A percentile compares a stretch with the other conserved stretches of the same genome.
Evolutionary conservation across 441 rosid species (phyloP).

Genomic region (Arabidopsis hybrid): DNA sequence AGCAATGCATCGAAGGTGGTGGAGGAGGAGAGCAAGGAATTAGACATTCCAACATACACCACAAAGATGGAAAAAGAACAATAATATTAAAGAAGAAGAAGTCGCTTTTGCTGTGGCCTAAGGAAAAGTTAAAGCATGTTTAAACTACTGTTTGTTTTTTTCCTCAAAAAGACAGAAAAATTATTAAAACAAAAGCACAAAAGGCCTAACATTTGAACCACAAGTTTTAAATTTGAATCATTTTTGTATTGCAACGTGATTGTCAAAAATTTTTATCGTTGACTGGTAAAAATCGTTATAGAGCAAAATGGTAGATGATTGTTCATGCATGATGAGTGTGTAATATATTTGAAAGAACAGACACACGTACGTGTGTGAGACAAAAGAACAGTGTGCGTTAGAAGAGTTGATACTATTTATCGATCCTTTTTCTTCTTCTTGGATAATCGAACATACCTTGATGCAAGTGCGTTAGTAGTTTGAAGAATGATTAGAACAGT

Average conservation of each 20-base stretch:
- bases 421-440: too few species aligned
- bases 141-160: constrained; percentile 22
- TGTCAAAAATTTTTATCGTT: not conserved
- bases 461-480: too few species aligned
- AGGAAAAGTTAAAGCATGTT: constrained; percentile 45
- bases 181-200: constrained; percentile 38
- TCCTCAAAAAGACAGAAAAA: constrained; percentile 8
- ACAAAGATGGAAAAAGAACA: constrained; percentile 42
- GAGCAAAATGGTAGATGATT: not conserved
- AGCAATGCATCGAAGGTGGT: constrained; percentile 33
- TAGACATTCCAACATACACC: constrained; percentile 44
- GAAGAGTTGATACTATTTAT: too few species aligned
- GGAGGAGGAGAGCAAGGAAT: constrained; percentile 48
- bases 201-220: constrained; percentile 34
- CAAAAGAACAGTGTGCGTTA: too few species aligned
- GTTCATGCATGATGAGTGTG: not conserved
- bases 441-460: too few species aligned
- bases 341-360: too few species aligned
- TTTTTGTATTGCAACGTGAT: not conserved
- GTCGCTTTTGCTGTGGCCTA: constrained; percentile 43
- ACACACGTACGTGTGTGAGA: too few species aligned
- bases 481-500: too few species aligned
- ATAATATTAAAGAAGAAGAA: constrained; percentile 19
- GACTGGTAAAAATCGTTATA: not conserved
- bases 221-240: constrained; percentile 17